Evolutionary conservation across 495 filamentous ascomycete species (phyloP).

Genomic region (Thermochaetoides thermophila): DNA sequence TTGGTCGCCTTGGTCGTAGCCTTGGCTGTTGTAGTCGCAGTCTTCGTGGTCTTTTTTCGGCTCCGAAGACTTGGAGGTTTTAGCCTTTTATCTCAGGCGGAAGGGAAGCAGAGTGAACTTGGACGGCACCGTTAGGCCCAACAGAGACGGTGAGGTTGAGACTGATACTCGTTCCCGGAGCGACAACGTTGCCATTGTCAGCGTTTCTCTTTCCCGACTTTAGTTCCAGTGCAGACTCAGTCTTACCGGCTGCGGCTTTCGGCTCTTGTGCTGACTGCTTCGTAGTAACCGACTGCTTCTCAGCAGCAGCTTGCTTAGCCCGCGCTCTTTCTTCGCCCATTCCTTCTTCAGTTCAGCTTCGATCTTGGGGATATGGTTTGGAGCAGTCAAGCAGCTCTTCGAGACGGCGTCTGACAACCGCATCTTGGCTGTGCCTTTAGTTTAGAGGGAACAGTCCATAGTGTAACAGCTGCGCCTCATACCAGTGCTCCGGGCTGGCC

Average conservation of each 20-base stretch:
- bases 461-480: conserved; percentile 43
- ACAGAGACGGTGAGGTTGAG: conserved; percentile 7
- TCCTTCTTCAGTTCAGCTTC: conserved; percentile 41
- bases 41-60: conserved; percentile 1
- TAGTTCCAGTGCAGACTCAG: too few relatives aligned
- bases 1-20: neutral
- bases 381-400: conserved; percentile 28
- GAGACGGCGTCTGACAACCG: conserved; percentile 38
- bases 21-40: neutral
- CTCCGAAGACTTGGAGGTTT: conserved; percentile 2
- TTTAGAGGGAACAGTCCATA: conserved; percentile 38
- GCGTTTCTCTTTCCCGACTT: too few relatives aligned
- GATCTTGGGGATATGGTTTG: conserved; percentile 24
- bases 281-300: too few relatives aligned
- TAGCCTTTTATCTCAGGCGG: conserved; percentile 11
- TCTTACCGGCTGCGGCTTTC: too few relatives aligned
- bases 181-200: too few relatives aligned
- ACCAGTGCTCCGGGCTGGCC: conserved; percentile 40
- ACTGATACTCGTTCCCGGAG: conserved; percentile 4
- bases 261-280: too few relatives aligned
- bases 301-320: neutral
- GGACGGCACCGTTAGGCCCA: conserved; percentile 4
- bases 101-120: neutral
- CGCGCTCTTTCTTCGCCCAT: conserved; percentile 31
- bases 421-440: conserved; percentile 41